Evolutionary conservation across 805 yeast species (phyloP).

Genomic region (Candida taoyuanica): DNA sequence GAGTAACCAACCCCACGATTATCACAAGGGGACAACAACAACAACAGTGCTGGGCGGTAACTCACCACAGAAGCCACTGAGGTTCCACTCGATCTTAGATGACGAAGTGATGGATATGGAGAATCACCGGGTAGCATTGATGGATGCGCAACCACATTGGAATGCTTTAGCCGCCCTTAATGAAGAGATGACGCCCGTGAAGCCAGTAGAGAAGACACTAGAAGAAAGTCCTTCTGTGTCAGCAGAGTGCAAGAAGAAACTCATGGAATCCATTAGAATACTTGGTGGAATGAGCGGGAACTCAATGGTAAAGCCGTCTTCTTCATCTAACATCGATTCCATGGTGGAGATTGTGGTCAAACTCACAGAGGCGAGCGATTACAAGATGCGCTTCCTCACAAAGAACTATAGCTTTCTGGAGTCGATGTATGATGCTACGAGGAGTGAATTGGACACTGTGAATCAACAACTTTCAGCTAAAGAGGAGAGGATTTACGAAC

Average conservation of each 20-base stretch:
- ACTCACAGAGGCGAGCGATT: slow-evolving; percentile 17
- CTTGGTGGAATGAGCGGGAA: slow-evolving; percentile 17
- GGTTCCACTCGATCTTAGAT: too few species aligned
- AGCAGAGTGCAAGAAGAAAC: not conserved
- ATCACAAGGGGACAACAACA: too few species aligned
- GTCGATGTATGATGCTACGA: slow-evolving; percentile 16
- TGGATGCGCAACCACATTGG: too few species aligned
- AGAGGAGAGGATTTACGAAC: slow-evolving; percentile 1
- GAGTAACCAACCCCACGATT: too few species aligned
- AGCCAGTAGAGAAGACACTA: too few species aligned
- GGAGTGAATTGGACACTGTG: slow-evolving; percentile 7
- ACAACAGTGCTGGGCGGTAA: too few species aligned
- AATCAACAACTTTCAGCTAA: slow-evolving; percentile 2
- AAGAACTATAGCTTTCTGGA: slow-evolving; percentile 24
- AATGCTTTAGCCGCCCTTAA: too few species aligned
- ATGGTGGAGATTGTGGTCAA: slow-evolving; percentile 9
- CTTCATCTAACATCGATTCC: slow-evolving; percentile 4
- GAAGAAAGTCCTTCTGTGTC: too few species aligned
- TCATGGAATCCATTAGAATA: slow-evolving; percentile 5
- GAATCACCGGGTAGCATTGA: too few species aligned
- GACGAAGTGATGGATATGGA: too few species aligned
- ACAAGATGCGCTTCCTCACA: slow-evolving; percentile 19
- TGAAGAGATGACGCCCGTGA: too few species aligned
- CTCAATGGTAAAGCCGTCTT: not conserved
- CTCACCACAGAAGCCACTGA: too few species aligned